phyloP scores from a whole-genome alignment of 2,329 filamentous ascomycete species.

The Onygenales sp. region DNA sequence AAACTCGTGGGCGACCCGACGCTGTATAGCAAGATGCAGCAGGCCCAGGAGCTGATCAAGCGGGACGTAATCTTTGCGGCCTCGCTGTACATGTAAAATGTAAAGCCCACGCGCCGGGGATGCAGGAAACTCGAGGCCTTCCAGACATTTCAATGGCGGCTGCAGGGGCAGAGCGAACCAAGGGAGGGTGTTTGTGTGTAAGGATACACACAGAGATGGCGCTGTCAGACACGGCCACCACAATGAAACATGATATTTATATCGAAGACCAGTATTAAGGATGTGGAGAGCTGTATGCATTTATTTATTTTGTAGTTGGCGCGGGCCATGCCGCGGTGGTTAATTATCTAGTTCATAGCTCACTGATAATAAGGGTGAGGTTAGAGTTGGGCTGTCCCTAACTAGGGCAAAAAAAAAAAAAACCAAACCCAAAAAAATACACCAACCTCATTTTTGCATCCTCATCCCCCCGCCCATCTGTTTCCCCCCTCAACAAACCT shows the following conservation, averaged over 20 bases:
- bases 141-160: not conserved
- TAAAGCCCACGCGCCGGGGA: not conserved
- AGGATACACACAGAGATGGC: not conserved
- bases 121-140: too few relatives aligned
- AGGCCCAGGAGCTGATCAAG: constrained; percentile 95
- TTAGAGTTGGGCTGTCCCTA: not conserved
- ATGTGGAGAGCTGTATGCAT: not conserved
- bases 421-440: not conserved
- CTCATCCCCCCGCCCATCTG: constrained; percentile 8
- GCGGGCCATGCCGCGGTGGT: not conserved
- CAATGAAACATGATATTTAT: not conserved
- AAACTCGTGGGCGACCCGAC: constrained; percentile 90
- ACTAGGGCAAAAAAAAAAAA: not conserved
- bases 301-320: too few relatives aligned
- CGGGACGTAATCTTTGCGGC: constrained; percentile 87
- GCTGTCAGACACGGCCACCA: not conserved
- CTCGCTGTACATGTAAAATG: constrained; percentile 69
- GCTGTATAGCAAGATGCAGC: constrained; percentile 92
- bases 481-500: constrained; percentile 6
- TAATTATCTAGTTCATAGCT: not conserved
- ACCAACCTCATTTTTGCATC: constrained; percentile 5
- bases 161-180: not conserved
- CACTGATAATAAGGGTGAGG: not conserved
- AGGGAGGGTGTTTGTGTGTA: not conserved
- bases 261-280: not conserved